Percentiles rank a stretch among this genome's conserved stretches.
Evolutionary conservation across 306 rosid genomes (phyloP).

Genomic region (Clitoria ternatea): DNA sequence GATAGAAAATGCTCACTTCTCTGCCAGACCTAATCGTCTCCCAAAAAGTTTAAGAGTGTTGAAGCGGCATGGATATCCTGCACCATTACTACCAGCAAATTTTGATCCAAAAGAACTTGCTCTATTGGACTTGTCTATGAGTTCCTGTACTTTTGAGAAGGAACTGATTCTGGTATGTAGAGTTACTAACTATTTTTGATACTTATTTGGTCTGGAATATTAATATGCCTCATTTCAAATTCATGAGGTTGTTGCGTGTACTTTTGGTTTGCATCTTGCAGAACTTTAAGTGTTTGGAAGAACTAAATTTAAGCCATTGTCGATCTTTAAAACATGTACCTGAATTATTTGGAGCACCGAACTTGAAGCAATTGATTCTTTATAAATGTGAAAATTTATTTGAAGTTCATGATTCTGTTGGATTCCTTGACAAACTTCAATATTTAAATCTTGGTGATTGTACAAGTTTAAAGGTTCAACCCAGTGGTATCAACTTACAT

Average conservation of each 20-base stretch:
- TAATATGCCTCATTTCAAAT: not conserved
- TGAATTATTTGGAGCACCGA: not conserved
- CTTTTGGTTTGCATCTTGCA: not conserved
- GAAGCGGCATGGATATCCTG: not conserved
- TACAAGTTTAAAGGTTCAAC: too few species aligned
- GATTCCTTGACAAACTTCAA: not conserved
- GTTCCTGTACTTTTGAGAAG: not conserved
- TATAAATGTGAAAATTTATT: not conserved
- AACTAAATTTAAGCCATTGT: not conserved
- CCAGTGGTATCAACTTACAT: too few species aligned
- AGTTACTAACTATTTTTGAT: not conserved
- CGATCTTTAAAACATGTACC: not conserved
- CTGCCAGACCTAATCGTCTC: not conserved
- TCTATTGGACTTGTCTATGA: not conserved
- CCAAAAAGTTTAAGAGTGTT: not conserved
- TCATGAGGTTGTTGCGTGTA: not conserved
- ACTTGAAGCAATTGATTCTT: not conserved
- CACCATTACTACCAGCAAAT: not conserved
- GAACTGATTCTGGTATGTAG: not conserved
- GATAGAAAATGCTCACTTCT: not conserved
- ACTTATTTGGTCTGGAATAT: not conserved
- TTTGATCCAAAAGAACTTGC: not conserved
- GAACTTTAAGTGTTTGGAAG: not conserved
- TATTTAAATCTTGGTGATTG: too few species aligned
- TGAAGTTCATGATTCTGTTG: constrained; percentile 9